Evolutionary conservation across 2,329 filamentous ascomycete genomes (phyloP).

Genomic region (Exophiala oligosperma): DNA sequence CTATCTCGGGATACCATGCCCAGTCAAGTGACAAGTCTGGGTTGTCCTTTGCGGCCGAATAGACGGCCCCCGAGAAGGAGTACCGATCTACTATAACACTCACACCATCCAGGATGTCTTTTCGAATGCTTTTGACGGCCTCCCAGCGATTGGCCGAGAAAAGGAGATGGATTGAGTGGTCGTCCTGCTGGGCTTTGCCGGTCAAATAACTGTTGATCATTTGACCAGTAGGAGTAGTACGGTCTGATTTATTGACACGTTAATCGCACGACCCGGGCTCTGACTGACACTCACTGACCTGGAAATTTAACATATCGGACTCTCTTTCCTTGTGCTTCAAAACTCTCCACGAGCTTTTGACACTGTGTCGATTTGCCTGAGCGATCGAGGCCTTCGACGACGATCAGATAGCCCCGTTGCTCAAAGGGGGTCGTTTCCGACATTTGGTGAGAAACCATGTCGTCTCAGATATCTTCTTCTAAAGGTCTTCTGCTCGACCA

Average conservation of each 20-base stretch:
- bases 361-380: constrained; percentile 94
- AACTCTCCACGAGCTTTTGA: constrained; percentile 59
- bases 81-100: constrained; percentile 89
- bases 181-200: constrained; percentile 70
- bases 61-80: constrained; percentile 92
- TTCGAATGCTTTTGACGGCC: constrained; percentile 43
- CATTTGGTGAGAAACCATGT: no score
- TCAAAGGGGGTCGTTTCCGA: background rate
- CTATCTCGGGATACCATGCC: constrained; percentile 81
- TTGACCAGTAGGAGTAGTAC: constrained; percentile 78
- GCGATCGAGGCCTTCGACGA: constrained; percentile 85
- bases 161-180: constrained; percentile 85
- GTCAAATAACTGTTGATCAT: constrained; percentile 84
- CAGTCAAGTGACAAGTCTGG: constrained; percentile 69
- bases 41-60: constrained; percentile 83
- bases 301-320: constrained; percentile 67
- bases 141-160: constrained; percentile 95
- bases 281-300: constrained; percentile 44
- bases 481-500: background rate
- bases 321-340: constrained; percentile 52
- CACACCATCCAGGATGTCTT: constrained; percentile 62
- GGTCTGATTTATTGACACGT: constrained; percentile 53
- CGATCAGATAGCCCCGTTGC: constrained; percentile 66
- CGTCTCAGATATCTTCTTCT: no score
- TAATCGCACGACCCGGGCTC: no score